phyloP scores from a whole-genome alignment of 352 stramenopile species.

The Phytophthora colocasiae region DNA sequence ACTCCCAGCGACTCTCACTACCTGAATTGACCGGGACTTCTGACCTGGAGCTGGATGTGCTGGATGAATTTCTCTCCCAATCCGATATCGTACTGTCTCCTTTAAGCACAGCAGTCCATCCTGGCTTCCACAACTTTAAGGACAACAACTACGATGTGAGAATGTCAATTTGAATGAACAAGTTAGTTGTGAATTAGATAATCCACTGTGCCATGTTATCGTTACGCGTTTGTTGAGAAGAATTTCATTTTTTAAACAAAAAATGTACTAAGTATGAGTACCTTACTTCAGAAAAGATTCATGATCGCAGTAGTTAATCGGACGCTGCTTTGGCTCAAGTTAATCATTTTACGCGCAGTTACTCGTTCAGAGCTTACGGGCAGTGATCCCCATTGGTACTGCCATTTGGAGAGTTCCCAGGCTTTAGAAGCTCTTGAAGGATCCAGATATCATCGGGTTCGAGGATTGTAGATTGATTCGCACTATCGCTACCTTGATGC shows the following conservation, averaged over 20 bases:
- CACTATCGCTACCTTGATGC: neutral
- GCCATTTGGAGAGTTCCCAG: neutral
- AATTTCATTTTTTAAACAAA: no score
- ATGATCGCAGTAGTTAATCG: neutral
- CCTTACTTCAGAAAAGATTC: neutral
- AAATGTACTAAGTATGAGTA: no score
- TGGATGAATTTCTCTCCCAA: slow-evolving; percentile 39
- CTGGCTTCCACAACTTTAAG: neutral
- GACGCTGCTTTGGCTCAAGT: neutral
- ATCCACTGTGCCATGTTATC: no score
- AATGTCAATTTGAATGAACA: neutral
- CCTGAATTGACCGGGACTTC: slow-evolving; percentile 15
- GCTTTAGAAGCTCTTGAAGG: slow-evolving; percentile 17
- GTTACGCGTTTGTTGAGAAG: no score
- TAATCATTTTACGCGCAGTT: no score
- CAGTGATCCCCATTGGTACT: neutral
- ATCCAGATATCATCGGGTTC: slow-evolving; percentile 23
- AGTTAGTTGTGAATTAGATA: no score
- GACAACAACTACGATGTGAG: neutral
- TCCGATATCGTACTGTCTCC: slow-evolving; percentile 22
- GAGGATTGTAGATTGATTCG: slow-evolving; percentile 1
- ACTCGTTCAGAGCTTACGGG: neutral
- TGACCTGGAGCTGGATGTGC: slow-evolving; percentile 25
- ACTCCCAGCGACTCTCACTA: slow-evolving; percentile 24
- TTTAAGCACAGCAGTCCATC: neutral